Percentiles rank a stretch among this genome's conserved stretches.
Evolutionary conservation across 208 protist species (phyloP).

Genomic region (Trichomonas gallinae): DNA sequence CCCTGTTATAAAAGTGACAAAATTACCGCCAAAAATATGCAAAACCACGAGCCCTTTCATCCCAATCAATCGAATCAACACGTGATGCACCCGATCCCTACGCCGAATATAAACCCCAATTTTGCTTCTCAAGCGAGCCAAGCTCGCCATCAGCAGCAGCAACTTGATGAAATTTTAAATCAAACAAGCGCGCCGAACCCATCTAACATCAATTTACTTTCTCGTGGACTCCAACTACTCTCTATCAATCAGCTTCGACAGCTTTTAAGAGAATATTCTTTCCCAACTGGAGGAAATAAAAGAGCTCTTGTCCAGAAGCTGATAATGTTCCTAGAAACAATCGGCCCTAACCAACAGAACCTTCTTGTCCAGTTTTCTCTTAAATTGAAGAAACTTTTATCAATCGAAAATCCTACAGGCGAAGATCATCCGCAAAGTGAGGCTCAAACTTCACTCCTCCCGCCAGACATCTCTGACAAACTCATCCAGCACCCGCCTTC

Average conservation of each 20-base stretch:
- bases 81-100: too few relatives aligned
- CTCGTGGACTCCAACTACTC: background rate
- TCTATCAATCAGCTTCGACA: background rate
- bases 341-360: background rate
- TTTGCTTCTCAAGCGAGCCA: background rate
- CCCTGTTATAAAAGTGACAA: too few relatives aligned
- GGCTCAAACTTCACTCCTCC: background rate
- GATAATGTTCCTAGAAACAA: background rate
- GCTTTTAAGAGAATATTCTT: background rate
- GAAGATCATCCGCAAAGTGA: background rate
- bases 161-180: background rate
- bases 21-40: too few relatives aligned
- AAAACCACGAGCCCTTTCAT: too few relatives aligned
- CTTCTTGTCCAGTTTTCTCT: background rate
- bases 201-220: background rate
- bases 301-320: background rate
- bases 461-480: background rate
- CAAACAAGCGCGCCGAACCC: background rate
- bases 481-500: background rate
- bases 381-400: background rate
- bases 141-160: background rate
- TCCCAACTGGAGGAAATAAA: background rate
- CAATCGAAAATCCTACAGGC: background rate
- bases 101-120: too few relatives aligned
- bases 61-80: too few relatives aligned